phyloP scores from a whole-genome alignment of 2,329 filamentous ascomycete genomes.

The Scedosporium boydii region DNA sequence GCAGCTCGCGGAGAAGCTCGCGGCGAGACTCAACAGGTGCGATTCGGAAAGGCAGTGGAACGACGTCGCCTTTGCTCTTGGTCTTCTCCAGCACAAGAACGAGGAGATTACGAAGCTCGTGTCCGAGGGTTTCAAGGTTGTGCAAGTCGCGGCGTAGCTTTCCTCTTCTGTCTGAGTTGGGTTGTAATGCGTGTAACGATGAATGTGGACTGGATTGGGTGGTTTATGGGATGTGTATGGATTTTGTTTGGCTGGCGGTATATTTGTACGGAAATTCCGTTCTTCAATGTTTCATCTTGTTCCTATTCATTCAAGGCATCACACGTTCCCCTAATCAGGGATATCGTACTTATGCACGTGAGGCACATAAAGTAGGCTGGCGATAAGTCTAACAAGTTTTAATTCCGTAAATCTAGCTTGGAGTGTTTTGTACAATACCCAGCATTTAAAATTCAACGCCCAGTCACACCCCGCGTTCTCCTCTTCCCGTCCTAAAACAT shows the following conservation, averaged over 20 bases:
- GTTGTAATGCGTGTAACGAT: not conserved
- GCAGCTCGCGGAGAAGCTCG: constrained; percentile 85
- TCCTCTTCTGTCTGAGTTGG: not conserved
- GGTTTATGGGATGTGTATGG: not conserved
- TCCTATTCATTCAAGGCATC: too few relatives aligned
- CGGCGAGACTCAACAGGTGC: constrained; percentile 73
- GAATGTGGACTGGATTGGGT: not conserved
- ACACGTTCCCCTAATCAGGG: too few relatives aligned
- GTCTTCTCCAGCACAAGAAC: constrained; percentile 84
- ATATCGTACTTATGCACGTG: too few relatives aligned
- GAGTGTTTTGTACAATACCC: constrained; percentile 11
- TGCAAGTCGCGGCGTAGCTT: constrained; percentile 49
- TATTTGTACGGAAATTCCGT: not conserved
- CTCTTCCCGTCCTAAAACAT: not conserved
- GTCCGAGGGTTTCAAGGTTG: constrained; percentile 64
- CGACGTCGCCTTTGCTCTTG: constrained; percentile 87
- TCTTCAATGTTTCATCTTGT: too few relatives aligned
- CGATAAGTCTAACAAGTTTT: not conserved
- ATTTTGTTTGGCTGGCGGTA: not conserved
- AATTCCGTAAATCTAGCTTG: not conserved
- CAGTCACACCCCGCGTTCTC: not conserved
- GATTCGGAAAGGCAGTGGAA: constrained; percentile 96
- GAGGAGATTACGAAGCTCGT: constrained; percentile 77
- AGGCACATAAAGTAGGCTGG: too few relatives aligned
- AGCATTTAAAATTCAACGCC: not conserved